Evolutionary conservation across 2,329 filamentous ascomycete species (phyloP).

Genomic region (Eurotiales sp.): DNA sequence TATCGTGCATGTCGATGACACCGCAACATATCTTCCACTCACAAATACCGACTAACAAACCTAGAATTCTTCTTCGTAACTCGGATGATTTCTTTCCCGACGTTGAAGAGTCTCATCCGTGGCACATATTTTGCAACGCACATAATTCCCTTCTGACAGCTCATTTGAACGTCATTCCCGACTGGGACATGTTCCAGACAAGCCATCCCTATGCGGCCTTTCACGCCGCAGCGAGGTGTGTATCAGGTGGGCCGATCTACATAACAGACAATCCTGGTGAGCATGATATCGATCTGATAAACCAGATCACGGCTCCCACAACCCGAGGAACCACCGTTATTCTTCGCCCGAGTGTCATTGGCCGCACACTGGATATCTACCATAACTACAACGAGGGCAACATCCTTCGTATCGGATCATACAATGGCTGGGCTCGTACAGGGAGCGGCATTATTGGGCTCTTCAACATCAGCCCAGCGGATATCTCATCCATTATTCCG

Average conservation of each 20-base stretch:
- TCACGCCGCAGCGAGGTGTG: slow-evolving; percentile 83
- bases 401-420: slow-evolving; percentile 74
- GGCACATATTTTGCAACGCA: slow-evolving; percentile 94
- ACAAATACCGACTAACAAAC: slow-evolving; percentile 72
- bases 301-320: slow-evolving; percentile 75
- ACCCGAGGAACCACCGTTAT: slow-evolving; percentile 71
- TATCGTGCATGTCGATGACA: slow-evolving; percentile 92
- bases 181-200: slow-evolving; percentile 75
- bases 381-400: slow-evolving; percentile 68
- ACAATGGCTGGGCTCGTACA: slow-evolving; percentile 63
- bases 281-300: slow-evolving; percentile 71
- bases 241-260: slow-evolving; percentile 89
- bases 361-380: slow-evolving; percentile 70
- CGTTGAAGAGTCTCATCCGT: slow-evolving; percentile 74
- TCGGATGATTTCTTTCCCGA: slow-evolving; percentile 89
- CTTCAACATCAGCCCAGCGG: slow-evolving; percentile 71
- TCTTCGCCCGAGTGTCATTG: slow-evolving; percentile 71
- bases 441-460: slow-evolving; percentile 76
- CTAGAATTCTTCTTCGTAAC: slow-evolving; percentile 73
- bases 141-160: slow-evolving; percentile 81
- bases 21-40: slow-evolving; percentile 84
- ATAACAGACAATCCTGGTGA: slow-evolving; percentile 86
- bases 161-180: slow-evolving; percentile 80
- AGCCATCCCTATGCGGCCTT: slow-evolving; percentile 69
- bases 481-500: slow-evolving; percentile 65